phyloP scores from a whole-genome alignment of 805 yeast species.

The Yueomyces sinensis region DNA sequence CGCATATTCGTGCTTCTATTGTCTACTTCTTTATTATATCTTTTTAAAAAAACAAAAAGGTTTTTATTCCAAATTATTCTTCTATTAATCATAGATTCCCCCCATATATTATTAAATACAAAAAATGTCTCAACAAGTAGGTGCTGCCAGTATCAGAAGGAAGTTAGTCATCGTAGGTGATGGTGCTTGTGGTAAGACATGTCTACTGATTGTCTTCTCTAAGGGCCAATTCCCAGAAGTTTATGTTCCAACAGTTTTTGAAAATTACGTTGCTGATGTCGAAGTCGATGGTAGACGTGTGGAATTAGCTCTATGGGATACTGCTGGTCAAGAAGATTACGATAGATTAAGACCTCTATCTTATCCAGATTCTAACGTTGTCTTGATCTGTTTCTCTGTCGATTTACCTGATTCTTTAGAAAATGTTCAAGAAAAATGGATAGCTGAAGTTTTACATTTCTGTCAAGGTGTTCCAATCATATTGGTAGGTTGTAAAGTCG shows the following conservation, averaged over 20 bases:
- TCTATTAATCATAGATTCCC: too few relatives aligned
- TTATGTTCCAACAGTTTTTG: slow-evolving; percentile 92
- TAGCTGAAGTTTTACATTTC: slow-evolving; percentile 83
- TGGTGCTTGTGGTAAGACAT: slow-evolving; percentile 96
- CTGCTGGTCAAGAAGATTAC: slow-evolving; percentile 97
- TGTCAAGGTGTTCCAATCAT: slow-evolving; percentile 91
- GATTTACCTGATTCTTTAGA: slow-evolving; percentile 87
- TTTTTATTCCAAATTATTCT: too few relatives aligned
- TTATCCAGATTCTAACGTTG: slow-evolving; percentile 87
- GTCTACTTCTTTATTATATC: too few relatives aligned
- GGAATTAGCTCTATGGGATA: slow-evolving; percentile 93
- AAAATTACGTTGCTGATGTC: slow-evolving; percentile 94
- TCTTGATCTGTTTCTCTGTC: slow-evolving; percentile 80
- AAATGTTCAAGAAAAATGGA: slow-evolving; percentile 93
- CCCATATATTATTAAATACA: too few relatives aligned
- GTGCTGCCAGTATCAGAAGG: slow-evolving; percentile 34
- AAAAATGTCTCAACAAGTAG: slow-evolving; percentile 23
- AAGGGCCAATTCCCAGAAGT: slow-evolving; percentile 90
- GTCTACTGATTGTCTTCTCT: slow-evolving; percentile 73
- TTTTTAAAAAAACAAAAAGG: too few relatives aligned
- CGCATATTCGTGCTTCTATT: too few relatives aligned
- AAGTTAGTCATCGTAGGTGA: slow-evolving; percentile 92
- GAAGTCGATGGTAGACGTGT: slow-evolving; percentile 85
- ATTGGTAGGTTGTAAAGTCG: slow-evolving; percentile 84
- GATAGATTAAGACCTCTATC: slow-evolving; percentile 85